Conservation (phyloP, 306 rosid species). For the Corylus heterophylla region DNA sequence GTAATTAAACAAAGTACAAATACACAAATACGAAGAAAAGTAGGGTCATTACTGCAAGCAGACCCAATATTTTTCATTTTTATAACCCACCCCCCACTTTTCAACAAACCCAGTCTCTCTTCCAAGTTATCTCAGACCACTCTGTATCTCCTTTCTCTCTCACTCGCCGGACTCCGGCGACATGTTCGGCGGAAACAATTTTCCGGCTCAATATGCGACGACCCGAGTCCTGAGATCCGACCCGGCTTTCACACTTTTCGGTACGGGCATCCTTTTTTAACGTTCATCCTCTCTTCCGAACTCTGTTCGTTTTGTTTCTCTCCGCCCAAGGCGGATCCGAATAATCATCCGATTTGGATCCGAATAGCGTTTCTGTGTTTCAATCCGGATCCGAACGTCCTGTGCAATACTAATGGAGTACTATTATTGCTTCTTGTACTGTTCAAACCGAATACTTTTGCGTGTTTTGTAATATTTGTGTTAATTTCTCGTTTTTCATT, state of each 20-base stretch:
- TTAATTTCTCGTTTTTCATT: conserved; percentile 24
- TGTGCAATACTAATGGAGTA: conserved; percentile 17
- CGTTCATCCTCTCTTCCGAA: conserved; percentile 11
- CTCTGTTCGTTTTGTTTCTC: neutral
- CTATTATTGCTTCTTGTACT: conserved; percentile 2
- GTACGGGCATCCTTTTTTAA: conserved; percentile 36
- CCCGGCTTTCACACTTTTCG: conserved; percentile 32
- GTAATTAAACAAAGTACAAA: neutral
- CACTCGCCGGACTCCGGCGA: conserved; percentile 37
- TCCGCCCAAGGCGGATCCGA: conserved; percentile 18
- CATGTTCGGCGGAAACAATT: conserved; percentile 35
- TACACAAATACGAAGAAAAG: conserved; percentile 13
- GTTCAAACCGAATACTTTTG: conserved; percentile 11
- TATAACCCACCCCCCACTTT: conserved; percentile 12
- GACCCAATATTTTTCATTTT: neutral
- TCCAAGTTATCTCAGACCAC: conserved; percentile 31
- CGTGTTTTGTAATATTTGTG: conserved; percentile 2
- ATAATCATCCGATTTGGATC: conserved; percentile 30
- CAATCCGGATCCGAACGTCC: conserved; percentile 43
- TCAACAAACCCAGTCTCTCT: conserved; percentile 16
- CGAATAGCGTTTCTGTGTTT: conserved; percentile 20
- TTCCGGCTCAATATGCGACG: conserved; percentile 35
- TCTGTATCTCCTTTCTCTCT: neutral
- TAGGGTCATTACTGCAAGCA: conserved; percentile 26
- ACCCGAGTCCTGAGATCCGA: conserved; percentile 42